Evolutionary conservation across 1,284 basidiomycete genomes (phyloP).

Genomic region (Exobasidium cylindrosporum): DNA sequence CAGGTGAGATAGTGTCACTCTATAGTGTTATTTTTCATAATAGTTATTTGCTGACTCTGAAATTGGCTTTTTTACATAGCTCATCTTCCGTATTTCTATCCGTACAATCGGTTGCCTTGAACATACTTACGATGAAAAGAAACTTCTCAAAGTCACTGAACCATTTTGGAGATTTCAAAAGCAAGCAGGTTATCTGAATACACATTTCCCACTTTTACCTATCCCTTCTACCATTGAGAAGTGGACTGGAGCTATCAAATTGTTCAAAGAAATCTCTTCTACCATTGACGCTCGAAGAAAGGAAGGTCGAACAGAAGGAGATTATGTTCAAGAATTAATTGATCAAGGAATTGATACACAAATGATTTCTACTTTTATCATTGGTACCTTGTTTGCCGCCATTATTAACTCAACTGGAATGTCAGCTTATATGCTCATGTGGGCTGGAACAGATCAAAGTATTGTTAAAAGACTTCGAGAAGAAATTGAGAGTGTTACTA

Average conservation of each 20-base stretch:
- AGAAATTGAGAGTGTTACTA: too few relatives aligned
- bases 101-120: background rate
- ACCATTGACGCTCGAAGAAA: background rate
- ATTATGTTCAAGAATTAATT: background rate
- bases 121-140: background rate
- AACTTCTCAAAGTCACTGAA: background rate
- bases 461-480: background rate
- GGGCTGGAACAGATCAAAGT: background rate
- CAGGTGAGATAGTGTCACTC: background rate
- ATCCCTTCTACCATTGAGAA: background rate
- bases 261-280: background rate
- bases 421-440: background rate
- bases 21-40: too few relatives aligned
- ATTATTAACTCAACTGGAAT: background rate
- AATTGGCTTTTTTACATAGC: too few relatives aligned
- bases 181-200: background rate
- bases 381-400: background rate
- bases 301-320: background rate
- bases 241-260: background rate
- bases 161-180: background rate
- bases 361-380: background rate
- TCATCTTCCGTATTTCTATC: background rate
- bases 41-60: too few relatives aligned
- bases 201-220: background rate
- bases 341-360: background rate